phyloP scores from a whole-genome alignment of 2,329 filamentous ascomycete species.

The Colletotrichum sansevieriae region DNA sequence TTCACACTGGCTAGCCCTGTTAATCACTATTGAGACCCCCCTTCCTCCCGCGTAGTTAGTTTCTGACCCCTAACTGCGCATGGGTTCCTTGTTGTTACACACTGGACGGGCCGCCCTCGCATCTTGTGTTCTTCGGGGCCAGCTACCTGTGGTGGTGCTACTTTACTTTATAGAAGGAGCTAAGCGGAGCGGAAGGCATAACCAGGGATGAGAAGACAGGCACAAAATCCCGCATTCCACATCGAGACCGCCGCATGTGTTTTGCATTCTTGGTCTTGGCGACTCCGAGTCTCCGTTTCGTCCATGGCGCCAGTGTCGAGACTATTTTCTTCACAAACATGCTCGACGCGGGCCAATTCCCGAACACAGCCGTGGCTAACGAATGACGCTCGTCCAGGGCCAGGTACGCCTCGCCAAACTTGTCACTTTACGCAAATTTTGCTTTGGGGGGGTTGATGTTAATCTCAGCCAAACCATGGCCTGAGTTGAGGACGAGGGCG shows the following conservation, averaged over 20 bases:
- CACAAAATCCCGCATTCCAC: not conserved
- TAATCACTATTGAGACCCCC: no score
- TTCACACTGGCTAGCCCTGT: no score
- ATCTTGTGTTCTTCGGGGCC: slow-evolving; percentile 2
- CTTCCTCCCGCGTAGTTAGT: no score
- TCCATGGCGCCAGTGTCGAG: not conserved
- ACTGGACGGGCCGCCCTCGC: slow-evolving; percentile 15
- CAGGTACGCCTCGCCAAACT: not conserved
- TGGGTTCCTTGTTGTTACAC: not conserved
- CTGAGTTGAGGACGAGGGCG: no score
- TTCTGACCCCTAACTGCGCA: no score
- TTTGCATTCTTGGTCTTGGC: not conserved
- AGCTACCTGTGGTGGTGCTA: not conserved
- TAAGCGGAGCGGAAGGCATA: not conserved
- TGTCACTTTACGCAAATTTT: not conserved
- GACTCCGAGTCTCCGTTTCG: slow-evolving; percentile 7
- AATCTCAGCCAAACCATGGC: no score
- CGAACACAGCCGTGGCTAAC: not conserved
- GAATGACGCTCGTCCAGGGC: not conserved
- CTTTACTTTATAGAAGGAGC: no score
- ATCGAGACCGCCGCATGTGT: not conserved
- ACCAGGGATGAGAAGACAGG: slow-evolving; percentile 8
- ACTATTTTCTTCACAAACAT: not conserved
- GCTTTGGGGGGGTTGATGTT: no score
- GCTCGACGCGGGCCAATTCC: not conserved